Evolutionary conservation across 345 rosid species (phyloP).

Genomic region (Hibiscus tridactylites): DNA sequence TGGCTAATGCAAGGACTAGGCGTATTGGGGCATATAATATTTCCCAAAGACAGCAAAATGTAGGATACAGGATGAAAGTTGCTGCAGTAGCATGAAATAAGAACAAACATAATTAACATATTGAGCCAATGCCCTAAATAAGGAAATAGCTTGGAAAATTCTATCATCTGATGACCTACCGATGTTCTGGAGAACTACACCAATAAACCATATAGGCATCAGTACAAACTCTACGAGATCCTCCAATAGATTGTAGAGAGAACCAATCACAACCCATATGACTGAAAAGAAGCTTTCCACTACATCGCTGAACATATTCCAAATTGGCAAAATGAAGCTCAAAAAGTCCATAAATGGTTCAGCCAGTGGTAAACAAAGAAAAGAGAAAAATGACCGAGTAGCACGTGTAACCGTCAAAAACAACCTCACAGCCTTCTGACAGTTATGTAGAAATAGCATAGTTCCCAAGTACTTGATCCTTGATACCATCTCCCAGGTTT

Average conservation of each 20-base stretch:
- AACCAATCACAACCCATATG: conserved; percentile 39
- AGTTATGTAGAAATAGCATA: conserved; percentile 89
- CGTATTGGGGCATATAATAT: conserved; percentile 61
- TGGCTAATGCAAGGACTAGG: conserved; percentile 41
- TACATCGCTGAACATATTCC: conserved; percentile 48
- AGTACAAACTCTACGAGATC: conserved; percentile 47
- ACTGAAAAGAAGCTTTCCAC: conserved; percentile 44
- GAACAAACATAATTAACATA: conserved; percentile 1
- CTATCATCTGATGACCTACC: conserved; percentile 38
- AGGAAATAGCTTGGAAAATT: background rate
- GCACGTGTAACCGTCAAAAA: conserved; percentile 46
- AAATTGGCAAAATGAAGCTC: conserved; percentile 49
- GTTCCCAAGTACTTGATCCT: conserved; percentile 96
- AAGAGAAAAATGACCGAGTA: conserved; percentile 50
- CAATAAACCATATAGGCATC: conserved; percentile 50
- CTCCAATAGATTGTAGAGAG: conserved; percentile 40
- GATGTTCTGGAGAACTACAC: conserved; percentile 45
- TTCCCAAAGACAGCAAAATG: conserved; percentile 69
- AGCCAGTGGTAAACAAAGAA: conserved; percentile 56
- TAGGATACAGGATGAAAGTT: conserved; percentile 45
- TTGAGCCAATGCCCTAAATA: background rate
- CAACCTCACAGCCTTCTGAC: conserved; percentile 81
- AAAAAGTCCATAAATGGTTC: conserved; percentile 44
- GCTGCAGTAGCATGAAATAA: conserved; percentile 35
- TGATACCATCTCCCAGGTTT: conserved; percentile 98